These are phyloP conservation scores for Elaeagnus macrophylla DNA, from an alignment of 306 rosid genomes.

Conservation along the genomic window DNA sequence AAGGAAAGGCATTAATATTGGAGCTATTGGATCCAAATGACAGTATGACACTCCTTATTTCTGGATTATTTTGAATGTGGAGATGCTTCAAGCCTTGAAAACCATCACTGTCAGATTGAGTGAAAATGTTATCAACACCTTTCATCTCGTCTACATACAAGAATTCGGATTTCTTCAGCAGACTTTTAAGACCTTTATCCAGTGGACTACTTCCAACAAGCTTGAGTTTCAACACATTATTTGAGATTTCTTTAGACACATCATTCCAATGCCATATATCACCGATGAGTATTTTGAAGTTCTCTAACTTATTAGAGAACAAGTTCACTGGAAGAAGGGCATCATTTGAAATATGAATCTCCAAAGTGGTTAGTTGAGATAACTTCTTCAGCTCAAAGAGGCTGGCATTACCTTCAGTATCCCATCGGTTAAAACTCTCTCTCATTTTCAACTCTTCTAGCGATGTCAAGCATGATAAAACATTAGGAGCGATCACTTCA, in stretches of 20 bases:
- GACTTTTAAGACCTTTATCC: slow-evolving; percentile 15
- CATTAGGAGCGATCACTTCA: slow-evolving; percentile 14
- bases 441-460: slow-evolving; percentile 41
- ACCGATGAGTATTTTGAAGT: slow-evolving; percentile 33
- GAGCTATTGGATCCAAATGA: neutral
- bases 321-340: slow-evolving; percentile 11
- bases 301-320: slow-evolving; percentile 18
- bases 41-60: slow-evolving; percentile 20
- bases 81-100: slow-evolving; percentile 35
- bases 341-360: slow-evolving; percentile 17
- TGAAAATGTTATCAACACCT: slow-evolving; percentile 23
- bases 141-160: slow-evolving; percentile 30
- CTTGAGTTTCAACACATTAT: slow-evolving; percentile 19
- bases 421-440: slow-evolving; percentile 24
- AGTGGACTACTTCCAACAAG: slow-evolving; percentile 17
- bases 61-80: slow-evolving; percentile 31
- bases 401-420: slow-evolving; percentile 7
- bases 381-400: slow-evolving; percentile 28
- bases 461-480: slow-evolving; percentile 19
- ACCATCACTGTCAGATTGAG: slow-evolving; percentile 30
- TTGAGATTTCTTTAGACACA: slow-evolving; percentile 6
- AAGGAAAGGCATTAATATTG: slow-evolving; percentile 5
- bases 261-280: slow-evolving; percentile 17
- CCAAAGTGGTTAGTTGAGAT: slow-evolving; percentile 15
- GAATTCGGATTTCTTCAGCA: slow-evolving; percentile 26